Percentiles rank a stretch among this genome's conserved stretches.
Evolutionary conservation across 148 eudicot species (phyloP).

Genomic region (Drosera capensis): DNA sequence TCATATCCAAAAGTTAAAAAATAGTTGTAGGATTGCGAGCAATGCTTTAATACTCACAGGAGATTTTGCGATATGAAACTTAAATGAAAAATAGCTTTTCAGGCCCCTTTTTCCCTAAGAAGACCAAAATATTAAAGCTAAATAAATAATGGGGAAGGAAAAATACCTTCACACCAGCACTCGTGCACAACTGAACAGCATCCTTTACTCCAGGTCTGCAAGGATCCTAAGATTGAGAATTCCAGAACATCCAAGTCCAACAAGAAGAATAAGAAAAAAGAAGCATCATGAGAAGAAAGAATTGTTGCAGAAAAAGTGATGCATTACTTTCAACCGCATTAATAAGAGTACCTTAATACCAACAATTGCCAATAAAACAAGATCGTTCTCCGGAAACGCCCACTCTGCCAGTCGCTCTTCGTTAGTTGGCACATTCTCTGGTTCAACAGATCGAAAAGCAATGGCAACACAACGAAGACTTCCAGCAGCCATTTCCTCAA

Average conservation of each 20-base stretch:
- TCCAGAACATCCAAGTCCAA: background rate
- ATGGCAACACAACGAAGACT: conserved; percentile 94
- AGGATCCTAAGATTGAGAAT: conserved; percentile 31
- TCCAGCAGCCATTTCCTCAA: conserved; percentile 66
- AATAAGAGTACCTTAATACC: conserved; percentile 64
- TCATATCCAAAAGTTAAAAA: too few relatives aligned
- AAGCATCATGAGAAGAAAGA: too few relatives aligned
- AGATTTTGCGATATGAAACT: too few relatives aligned
- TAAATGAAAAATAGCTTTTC: background rate
- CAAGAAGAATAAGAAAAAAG: background rate
- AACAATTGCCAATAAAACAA: conserved; percentile 65
- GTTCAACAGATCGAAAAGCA: conserved; percentile 43
- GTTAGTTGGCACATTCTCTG: conserved; percentile 36
- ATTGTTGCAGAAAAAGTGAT: background rate
- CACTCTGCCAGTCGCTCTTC: conserved; percentile 59
- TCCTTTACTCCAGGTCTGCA: conserved; percentile 49
- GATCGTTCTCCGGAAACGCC: conserved; percentile 65
- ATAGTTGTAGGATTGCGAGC: too few relatives aligned
- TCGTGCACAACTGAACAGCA: conserved; percentile 36
- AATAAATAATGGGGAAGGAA: conserved; percentile 6
- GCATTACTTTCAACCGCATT: background rate
- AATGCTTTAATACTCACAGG: too few relatives aligned
- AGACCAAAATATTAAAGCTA: background rate
- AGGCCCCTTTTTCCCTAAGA: too few relatives aligned
- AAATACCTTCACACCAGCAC: conserved; percentile 58